Conservation (phyloP, 2,329 filamentous ascomycete genomes). For the Septoria linicola region DNA sequence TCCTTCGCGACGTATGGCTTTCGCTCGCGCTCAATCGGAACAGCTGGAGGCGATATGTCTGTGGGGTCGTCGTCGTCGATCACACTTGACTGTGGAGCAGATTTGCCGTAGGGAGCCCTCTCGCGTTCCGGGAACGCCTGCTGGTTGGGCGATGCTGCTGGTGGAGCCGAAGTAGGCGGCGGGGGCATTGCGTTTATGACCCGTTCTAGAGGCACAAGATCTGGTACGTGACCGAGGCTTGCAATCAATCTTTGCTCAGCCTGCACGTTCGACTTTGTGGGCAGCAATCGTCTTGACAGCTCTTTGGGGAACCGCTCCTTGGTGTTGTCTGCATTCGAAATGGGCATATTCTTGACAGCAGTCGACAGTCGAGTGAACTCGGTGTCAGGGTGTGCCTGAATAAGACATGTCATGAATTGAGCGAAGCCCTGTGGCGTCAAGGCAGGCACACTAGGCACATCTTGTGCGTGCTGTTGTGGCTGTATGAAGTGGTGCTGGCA, state of each 20-base stretch:
- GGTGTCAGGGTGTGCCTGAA: conserved; percentile 72
- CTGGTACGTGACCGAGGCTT: conserved; percentile 39
- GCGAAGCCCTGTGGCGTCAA: conserved; percentile 50
- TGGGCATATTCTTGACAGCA: conserved; percentile 68
- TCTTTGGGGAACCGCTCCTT: conserved; percentile 77
- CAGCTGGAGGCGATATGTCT: conserved; percentile 36
- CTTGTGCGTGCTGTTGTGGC: conserved; percentile 38
- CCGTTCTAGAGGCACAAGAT: conserved; percentile 47
- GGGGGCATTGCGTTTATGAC: conserved; percentile 37
- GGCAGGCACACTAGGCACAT: conserved; percentile 46
- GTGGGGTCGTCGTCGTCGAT: conserved; percentile 42
- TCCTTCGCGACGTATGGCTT: conserved; percentile 63
- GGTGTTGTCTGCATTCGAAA: conserved; percentile 62
- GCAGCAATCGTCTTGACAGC: conserved; percentile 71
- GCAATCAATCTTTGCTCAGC: conserved; percentile 61
- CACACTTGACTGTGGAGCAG: conserved; percentile 32
- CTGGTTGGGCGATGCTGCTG: conserved; percentile 28
- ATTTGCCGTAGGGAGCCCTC: conserved; percentile 42
- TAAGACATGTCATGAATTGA: conserved; percentile 68
- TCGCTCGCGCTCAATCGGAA: conserved; percentile 63
- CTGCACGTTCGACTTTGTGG: conserved; percentile 56
- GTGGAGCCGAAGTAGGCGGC: conserved; percentile 32
- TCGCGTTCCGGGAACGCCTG: conserved; percentile 40
- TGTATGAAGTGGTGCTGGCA: conserved; percentile 53
- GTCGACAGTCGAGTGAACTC: conserved; percentile 70